phyloP scores from a whole-genome alignment of 352 stramenopile genomes.

The Globisporangium solare region DNA sequence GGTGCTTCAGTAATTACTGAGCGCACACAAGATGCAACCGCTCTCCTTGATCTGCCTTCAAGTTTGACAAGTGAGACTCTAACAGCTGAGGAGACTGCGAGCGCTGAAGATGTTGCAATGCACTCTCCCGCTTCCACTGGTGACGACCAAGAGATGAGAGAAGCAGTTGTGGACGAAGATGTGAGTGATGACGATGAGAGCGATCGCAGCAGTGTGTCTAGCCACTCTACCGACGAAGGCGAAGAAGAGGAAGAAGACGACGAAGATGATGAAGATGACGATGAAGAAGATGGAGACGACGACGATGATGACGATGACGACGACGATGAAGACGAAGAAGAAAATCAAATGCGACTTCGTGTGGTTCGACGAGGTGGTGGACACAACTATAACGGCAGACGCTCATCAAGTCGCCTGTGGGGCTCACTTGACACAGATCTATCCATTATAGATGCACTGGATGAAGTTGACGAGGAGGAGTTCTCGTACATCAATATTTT shows the following conservation, averaged over 20 bases:
- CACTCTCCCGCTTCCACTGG: conserved; percentile 36
- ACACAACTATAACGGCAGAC: conserved; percentile 22
- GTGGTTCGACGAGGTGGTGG: conserved; percentile 34
- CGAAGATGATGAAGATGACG: conserved; percentile 52
- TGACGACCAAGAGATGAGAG: conserved; percentile 57
- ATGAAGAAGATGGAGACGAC: conserved; percentile 53
- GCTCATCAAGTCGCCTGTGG: conserved; percentile 49
- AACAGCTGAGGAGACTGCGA: neutral
- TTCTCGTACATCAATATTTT: conserved; percentile 79
- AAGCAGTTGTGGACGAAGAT: conserved; percentile 31
- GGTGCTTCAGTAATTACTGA: neutral
- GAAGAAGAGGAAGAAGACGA: conserved; percentile 20
- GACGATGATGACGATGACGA: conserved; percentile 59
- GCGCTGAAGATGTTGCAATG: conserved; percentile 62
- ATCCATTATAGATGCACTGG: conserved; percentile 62
- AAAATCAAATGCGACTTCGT: conserved; percentile 50
- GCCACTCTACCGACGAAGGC: conserved; percentile 38
- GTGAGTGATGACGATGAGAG: conserved; percentile 54
- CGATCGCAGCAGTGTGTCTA: conserved; percentile 57
- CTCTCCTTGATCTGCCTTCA: too few relatives aligned
- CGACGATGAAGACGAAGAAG: conserved; percentile 57
- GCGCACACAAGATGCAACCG: neutral
- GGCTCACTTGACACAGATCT: conserved; percentile 68
- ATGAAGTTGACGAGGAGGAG: conserved; percentile 82
- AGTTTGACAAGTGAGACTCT: neutral